phyloP scores from a whole-genome alignment of 768 basidiomycete species.

The Tulasnella sp. region DNA sequence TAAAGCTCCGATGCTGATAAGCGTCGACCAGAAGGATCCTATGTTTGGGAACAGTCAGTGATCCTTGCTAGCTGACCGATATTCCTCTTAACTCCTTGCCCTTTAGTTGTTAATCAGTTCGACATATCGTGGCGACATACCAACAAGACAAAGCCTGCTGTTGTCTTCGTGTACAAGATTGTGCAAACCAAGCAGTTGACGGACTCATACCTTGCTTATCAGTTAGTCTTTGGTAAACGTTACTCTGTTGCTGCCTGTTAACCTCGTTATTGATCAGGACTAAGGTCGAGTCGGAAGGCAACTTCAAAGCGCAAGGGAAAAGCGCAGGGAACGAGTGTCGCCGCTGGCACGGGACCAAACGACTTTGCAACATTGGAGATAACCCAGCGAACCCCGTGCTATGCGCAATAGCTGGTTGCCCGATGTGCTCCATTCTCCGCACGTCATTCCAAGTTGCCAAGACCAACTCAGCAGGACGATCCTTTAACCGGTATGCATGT shows the following conservation, averaged over 20 bases:
- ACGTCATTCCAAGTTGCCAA: background rate
- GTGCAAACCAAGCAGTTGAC: background rate
- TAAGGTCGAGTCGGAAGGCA: conserved; percentile 3
- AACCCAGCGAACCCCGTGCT: background rate
- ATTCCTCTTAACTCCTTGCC: background rate
- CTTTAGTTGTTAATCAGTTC: background rate
- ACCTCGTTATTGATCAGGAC: background rate
- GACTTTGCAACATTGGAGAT: background rate
- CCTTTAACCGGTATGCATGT: background rate
- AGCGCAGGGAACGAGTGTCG: background rate
- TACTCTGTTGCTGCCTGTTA: too few species aligned
- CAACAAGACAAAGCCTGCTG: background rate
- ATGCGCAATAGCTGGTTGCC: background rate
- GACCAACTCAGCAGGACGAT: background rate
- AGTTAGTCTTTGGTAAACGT: background rate
- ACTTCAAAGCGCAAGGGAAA: background rate
- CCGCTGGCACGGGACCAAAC: background rate
- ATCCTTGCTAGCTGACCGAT: background rate
- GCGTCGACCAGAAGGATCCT: conserved; percentile 2
- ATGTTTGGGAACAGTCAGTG: background rate
- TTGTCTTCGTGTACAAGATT: background rate
- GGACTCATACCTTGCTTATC: background rate
- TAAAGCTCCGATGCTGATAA: background rate
- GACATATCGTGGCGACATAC: background rate
- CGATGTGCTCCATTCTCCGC: conserved; percentile 2